Evolutionary conservation across 257 asterid genomes (phyloP).

Genomic region (Solanum neorickii): DNA sequence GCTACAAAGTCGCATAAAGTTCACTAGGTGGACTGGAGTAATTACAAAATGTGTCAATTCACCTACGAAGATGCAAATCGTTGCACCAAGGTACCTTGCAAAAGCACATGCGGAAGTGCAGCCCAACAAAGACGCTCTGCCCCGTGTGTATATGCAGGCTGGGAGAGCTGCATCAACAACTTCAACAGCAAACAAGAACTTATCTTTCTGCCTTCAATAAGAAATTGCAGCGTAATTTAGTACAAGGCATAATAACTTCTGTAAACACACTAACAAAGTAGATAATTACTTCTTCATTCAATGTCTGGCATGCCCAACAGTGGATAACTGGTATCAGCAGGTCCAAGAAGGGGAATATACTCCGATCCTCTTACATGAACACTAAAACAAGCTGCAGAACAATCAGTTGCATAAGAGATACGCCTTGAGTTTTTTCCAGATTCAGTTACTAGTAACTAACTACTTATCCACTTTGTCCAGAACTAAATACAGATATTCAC

Average conservation of each 20-base stretch:
- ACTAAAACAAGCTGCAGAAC: slow-evolving; percentile 76
- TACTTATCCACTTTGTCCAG: neutral
- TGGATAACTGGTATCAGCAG: slow-evolving; percentile 45
- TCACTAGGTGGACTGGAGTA: neutral
- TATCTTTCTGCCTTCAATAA: neutral
- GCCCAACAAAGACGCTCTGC: neutral
- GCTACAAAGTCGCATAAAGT: neutral
- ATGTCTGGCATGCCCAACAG: slow-evolving; percentile 33
- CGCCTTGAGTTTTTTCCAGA: neutral
- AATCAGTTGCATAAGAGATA: neutral
- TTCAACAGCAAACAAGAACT: neutral
- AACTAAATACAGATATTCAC: neutral
- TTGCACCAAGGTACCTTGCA: neutral
- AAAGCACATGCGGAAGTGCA: neutral
- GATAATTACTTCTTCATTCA: slow-evolving; percentile 18
- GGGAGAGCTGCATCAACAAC: neutral
- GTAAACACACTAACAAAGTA: neutral
- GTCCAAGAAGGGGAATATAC: slow-evolving; percentile 66
- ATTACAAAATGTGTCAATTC: neutral
- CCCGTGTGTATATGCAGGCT: neutral
- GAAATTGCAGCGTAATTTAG: neutral
- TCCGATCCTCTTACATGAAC: slow-evolving; percentile 96
- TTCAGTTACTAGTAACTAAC: neutral
- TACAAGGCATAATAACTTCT: neutral
- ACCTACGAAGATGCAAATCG: neutral